A percentile compares a stretch with the other conserved stretches of the same genome.
These are phyloP conservation scores for Populus alba DNA, from an alignment of 345 rosid genomes.

Conservation along the genomic window DNA sequence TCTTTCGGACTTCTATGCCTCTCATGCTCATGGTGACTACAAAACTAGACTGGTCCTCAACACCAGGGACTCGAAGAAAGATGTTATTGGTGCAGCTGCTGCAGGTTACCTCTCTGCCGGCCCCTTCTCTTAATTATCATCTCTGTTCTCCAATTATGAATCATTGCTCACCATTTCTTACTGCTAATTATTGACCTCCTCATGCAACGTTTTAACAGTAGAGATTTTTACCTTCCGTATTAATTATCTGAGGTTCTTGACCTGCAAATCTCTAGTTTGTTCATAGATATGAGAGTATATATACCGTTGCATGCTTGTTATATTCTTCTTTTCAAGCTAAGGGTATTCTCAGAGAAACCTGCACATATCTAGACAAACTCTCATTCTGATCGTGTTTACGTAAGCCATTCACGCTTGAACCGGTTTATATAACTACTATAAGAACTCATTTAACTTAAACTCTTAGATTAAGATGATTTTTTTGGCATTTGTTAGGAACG, in stretches of 20 bases:
- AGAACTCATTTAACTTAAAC: too few species aligned
- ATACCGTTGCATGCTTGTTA: too few species aligned
- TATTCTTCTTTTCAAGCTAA: too few species aligned
- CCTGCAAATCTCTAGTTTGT: background rate
- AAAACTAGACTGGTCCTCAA: slow-evolving; percentile 44
- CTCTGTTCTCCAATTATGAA: background rate
- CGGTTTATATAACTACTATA: too few species aligned
- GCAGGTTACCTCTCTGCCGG: slow-evolving; percentile 13
- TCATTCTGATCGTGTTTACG: too few species aligned
- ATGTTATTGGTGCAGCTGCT: slow-evolving; percentile 32
- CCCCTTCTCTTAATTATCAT: background rate
- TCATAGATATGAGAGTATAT: background rate
- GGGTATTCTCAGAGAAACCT: too few species aligned
- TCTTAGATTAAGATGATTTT: too few species aligned
- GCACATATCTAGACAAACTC: too few species aligned
- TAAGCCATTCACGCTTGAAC: too few species aligned
- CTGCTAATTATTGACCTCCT: too few species aligned
- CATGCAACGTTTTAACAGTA: background rate
- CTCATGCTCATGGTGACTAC: slow-evolving; percentile 28
- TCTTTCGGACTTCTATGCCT: slow-evolving; percentile 47
- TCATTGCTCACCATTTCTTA: background rate
- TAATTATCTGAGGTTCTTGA: background rate
- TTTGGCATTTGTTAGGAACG: too few species aligned
- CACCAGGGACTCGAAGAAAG: slow-evolving; percentile 35
- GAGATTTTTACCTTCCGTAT: background rate